Conservation (phyloP, 495 filamentous ascomycete species). For the Beverwykella pulmonaria region DNA sequence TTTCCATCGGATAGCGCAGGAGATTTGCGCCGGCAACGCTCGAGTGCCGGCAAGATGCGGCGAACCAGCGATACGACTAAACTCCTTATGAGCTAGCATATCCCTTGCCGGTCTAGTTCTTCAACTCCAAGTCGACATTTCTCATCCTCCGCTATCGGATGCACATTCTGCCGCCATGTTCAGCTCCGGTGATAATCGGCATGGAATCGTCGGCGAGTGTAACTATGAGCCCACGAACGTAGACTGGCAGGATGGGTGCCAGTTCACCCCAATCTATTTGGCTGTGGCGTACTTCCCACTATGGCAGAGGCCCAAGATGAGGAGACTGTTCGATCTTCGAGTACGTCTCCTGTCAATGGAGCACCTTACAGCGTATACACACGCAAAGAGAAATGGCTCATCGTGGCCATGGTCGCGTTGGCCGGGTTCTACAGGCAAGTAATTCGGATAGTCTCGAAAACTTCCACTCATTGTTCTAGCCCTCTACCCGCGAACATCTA, state of each 20-base stretch:
- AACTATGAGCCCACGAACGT: not conserved
- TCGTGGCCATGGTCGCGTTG: constrained; percentile 11
- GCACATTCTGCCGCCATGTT: not conserved
- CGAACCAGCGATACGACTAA: not conserved
- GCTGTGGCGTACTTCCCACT: not conserved
- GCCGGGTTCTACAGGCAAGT: constrained; percentile 13
- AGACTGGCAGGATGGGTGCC: not conserved
- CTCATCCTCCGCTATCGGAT: constrained; percentile 9
- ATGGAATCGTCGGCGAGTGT: not conserved
- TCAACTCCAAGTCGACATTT: not conserved
- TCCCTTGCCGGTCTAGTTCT: not conserved
- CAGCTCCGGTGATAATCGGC: not conserved
- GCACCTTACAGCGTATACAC: constrained; percentile 4
- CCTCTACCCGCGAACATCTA: constrained; percentile 24
- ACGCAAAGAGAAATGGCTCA: constrained; percentile 16
- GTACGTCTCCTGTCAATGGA: not conserved
- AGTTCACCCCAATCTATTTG: not conserved
- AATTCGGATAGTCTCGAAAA: not conserved
- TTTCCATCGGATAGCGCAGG: not conserved
- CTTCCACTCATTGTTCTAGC: not conserved
- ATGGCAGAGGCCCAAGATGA: not conserved
- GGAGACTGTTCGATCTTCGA: not conserved
- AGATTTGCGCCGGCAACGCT: not conserved
- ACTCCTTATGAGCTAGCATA: too few relatives aligned
- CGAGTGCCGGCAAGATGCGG: not conserved